Percentiles rank a stretch among this genome's conserved stretches.
Evolutionary conservation across 1,139 yeast species (phyloP).

Genomic region (Meyerozyma elateridarum): DNA sequence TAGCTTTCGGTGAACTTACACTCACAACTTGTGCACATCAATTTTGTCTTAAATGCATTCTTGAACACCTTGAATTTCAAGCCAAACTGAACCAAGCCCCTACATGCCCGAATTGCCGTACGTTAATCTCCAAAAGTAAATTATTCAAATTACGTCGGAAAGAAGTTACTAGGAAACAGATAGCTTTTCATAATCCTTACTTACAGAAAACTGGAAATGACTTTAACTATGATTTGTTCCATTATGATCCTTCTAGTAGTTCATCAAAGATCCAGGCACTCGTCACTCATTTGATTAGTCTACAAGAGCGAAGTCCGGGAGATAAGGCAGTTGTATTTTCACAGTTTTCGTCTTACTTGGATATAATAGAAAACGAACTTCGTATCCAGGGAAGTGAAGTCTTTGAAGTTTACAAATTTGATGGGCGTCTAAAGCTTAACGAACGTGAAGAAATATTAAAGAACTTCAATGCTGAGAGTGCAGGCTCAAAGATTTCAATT

Average conservation of each 20-base stretch:
- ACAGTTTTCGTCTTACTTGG: constrained; percentile 82
- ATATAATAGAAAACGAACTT: constrained; percentile 65
- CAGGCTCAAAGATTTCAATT: constrained; percentile 41
- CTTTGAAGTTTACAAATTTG: constrained; percentile 60
- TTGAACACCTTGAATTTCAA: constrained; percentile 61
- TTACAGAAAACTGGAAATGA: constrained; percentile 17
- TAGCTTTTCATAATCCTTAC: constrained; percentile 27
- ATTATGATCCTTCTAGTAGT: constrained; percentile 46
- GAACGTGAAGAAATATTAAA: constrained; percentile 62
- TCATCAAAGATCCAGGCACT: constrained; percentile 79
- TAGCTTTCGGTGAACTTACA: constrained; percentile 50
- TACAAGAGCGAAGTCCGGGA: constrained; percentile 52
- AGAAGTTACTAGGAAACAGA: constrained; percentile 27
- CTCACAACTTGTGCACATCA: constrained; percentile 80
- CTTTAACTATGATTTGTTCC: constrained; percentile 31
- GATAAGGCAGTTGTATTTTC: constrained; percentile 86
- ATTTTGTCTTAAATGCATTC: constrained; percentile 70
- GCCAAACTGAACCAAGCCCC: constrained; percentile 15
- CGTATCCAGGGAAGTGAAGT: constrained; percentile 36
- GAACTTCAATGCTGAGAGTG: constrained; percentile 40
- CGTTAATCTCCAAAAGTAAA: constrained; percentile 36
- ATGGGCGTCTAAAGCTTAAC: constrained; percentile 69
- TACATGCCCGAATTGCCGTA: constrained; percentile 63
- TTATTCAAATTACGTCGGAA: constrained; percentile 35
- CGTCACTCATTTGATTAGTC: constrained; percentile 48